These are phyloP conservation scores for Epichloe scottii DNA, from an alignment of 2,329 filamentous ascomycete species.

Conservation along the genomic window DNA sequence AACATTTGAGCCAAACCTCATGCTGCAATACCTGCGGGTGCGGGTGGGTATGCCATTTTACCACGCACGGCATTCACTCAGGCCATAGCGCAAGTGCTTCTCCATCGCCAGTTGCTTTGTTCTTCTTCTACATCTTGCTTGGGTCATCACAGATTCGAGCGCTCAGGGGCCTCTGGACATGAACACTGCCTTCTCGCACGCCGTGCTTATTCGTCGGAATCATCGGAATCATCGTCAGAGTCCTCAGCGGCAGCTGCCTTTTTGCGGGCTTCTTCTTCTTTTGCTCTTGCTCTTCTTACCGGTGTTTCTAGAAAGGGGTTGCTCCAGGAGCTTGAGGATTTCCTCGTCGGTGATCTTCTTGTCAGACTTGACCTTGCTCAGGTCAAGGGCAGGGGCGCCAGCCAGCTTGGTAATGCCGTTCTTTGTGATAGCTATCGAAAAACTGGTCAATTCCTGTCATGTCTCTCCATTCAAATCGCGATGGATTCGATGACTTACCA, in stretches of 20 bases:
- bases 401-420: slow-evolving; percentile 85
- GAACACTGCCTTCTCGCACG: not conserved
- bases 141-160: not conserved
- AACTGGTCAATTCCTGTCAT: slow-evolving; percentile 22
- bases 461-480: not conserved
- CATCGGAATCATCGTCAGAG: slow-evolving; percentile 24
- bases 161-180: not conserved
- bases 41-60: not conserved
- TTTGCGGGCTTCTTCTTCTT: slow-evolving; percentile 54
- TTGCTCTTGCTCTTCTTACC: slow-evolving; percentile 85
- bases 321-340: slow-evolving; percentile 85
- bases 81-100: not conserved
- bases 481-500: slow-evolving; percentile 47
- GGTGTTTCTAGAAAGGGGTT: slow-evolving; percentile 74
- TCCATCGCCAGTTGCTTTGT: not conserved
- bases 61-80: not conserved
- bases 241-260: slow-evolving; percentile 26
- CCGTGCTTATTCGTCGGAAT: slow-evolving; percentile 10
- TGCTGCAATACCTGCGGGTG: not conserved
- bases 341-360: slow-evolving; percentile 98
- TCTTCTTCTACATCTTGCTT: not conserved
- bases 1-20: not conserved
- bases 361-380: slow-evolving; percentile 78
- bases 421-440: slow-evolving; percentile 67
- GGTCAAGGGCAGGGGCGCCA: slow-evolving; percentile 60